Evolutionary conservation across 805 yeast species (phyloP).

Genomic region (Pichia cabralensis): DNA sequence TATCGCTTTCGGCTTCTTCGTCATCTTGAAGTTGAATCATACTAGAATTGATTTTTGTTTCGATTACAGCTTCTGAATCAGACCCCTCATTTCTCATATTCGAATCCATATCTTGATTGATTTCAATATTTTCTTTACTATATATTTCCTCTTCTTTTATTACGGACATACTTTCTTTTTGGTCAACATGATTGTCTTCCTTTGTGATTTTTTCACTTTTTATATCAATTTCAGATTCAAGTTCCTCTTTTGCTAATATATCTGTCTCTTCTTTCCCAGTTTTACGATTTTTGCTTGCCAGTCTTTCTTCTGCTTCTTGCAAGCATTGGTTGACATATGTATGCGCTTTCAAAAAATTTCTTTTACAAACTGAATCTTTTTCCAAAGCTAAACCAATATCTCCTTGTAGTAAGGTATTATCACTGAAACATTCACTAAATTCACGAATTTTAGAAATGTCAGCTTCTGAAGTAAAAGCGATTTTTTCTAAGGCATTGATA

Average conservation of each 20-base stretch:
- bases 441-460: constrained; percentile 16
- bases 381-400: constrained; percentile 19
- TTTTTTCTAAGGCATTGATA: constrained; percentile 38
- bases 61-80: no score
- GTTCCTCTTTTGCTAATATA: background rate
- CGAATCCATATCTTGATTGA: no score
- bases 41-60: no score
- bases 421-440: constrained; percentile 15
- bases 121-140: constrained; percentile 3
- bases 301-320: constrained; percentile 6
- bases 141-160: background rate
- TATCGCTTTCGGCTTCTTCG: constrained; percentile 10
- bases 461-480: constrained; percentile 30
- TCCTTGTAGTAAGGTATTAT: constrained; percentile 19
- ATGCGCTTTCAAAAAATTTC: constrained; percentile 18
- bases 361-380: constrained; percentile 14
- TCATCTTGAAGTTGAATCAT: constrained; percentile 13
- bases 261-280: constrained; percentile 7
- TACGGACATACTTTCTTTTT: no score
- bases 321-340: constrained; percentile 20
- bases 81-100: no score
- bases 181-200: background rate
- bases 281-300: constrained; percentile 3
- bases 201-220: background rate
- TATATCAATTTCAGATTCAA: background rate